A percentile compares a stretch with the other conserved stretches of the same genome.
These are phyloP conservation scores for Silene latifolia DNA, from an alignment of 148 eudicot species.

Conservation along the genomic window DNA sequence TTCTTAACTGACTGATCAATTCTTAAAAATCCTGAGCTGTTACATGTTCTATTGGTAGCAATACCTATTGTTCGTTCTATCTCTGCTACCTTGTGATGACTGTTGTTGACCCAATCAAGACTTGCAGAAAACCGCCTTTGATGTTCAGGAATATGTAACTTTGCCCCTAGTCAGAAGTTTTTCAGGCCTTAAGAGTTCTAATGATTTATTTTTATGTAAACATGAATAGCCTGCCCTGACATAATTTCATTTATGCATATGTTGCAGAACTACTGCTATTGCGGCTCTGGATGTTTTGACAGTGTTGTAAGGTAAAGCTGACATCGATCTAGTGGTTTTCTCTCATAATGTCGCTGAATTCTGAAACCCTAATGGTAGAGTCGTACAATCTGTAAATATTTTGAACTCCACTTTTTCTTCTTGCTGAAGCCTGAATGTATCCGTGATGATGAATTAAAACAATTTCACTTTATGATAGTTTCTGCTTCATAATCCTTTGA, in stretches of 20 bases:
- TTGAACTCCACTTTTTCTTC: not conserved
- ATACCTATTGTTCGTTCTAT: no score
- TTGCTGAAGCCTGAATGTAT: not conserved
- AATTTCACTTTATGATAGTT: not conserved
- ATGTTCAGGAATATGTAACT: no score
- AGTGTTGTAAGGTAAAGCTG: not conserved
- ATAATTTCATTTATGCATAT: not conserved
- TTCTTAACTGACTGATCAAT: not conserved
- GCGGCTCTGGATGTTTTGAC: not conserved
- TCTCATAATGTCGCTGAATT: not conserved
- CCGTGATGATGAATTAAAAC: not conserved
- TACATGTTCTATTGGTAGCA: no score
- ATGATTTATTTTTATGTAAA: not conserved
- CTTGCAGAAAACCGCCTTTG: no score
- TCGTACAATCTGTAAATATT: conserved; percentile 7
- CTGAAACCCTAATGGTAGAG: not conserved
- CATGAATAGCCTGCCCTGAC: not conserved
- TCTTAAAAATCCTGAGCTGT: not conserved
- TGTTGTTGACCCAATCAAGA: not conserved
- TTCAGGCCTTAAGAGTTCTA: not conserved
- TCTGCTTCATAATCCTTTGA: not conserved
- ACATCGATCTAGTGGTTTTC: no score
- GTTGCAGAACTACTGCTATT: not conserved
- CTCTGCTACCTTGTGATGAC: not conserved
- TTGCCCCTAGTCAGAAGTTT: not conserved